These are phyloP conservation scores for Komagataella phaffii DNA, from an alignment of 805 yeast genomes.

Conservation along the genomic window DNA sequence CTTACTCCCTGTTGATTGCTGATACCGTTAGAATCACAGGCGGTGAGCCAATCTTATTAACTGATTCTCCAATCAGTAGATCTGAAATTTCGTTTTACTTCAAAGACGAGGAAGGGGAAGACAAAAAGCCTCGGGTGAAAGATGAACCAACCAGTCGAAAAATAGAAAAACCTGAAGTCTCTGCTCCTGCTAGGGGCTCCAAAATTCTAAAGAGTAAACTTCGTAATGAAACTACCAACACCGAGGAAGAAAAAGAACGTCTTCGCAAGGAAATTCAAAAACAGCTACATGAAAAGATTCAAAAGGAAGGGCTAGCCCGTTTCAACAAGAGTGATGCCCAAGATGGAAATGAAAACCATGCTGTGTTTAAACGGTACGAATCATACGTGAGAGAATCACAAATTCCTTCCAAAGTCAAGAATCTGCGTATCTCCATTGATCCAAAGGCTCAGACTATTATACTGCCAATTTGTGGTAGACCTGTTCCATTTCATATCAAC, in stretches of 20 bases:
- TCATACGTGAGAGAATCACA: conserved; percentile 90
- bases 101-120: conserved; percentile 40
- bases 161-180: conserved; percentile 1
- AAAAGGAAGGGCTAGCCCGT: conserved; percentile 74
- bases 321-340: conserved; percentile 70
- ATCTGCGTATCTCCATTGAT: conserved; percentile 79
- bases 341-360: conserved; percentile 44
- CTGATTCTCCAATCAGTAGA: conserved; percentile 59
- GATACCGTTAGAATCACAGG: conserved; percentile 69
- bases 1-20: conserved; percentile 60
- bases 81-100: conserved; percentile 76
- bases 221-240: conserved; percentile 60
- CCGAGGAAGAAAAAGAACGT: conserved; percentile 69
- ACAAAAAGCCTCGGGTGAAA: neutral
- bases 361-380: conserved; percentile 84
- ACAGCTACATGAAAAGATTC: conserved; percentile 73
- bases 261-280: conserved; percentile 73
- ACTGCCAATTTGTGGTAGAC: conserved; percentile 87
- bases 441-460: conserved; percentile 78
- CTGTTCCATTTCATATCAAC: conserved; percentile 95
- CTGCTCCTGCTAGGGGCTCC: conserved; percentile 26
- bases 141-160: conserved; percentile 28
- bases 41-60: conserved; percentile 49
- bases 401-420: conserved; percentile 73
- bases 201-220: conserved; percentile 67